These are phyloP conservation scores for Mucor racemosus DNA, from an alignment of 371 early-diverging fungal genomes.

Conservation along the genomic window DNA sequence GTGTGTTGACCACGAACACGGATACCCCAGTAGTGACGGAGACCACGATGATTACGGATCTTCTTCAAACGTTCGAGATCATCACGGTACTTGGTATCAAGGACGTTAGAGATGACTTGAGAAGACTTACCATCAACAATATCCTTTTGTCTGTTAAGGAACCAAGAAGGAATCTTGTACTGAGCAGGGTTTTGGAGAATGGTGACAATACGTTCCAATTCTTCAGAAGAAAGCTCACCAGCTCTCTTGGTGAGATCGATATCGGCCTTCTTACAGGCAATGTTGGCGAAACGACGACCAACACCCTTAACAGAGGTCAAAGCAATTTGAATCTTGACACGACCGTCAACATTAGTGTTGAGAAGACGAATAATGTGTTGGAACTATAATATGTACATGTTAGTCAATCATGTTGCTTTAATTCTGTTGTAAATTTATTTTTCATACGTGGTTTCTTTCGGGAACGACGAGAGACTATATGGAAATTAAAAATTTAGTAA, in stretches of 20 bases:
- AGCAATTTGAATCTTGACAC: conserved; percentile 95
- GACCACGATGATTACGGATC: conserved; percentile 94
- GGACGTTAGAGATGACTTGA: conserved; percentile 94
- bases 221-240: conserved; percentile 96
- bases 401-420: background rate
- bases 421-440: conserved; percentile 31
- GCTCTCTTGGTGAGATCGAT: conserved; percentile 96
- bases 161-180: conserved; percentile 98
- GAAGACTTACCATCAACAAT: conserved; percentile 91
- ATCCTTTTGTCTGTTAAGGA: conserved; percentile 99
- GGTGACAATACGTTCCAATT: conserved; percentile 89
- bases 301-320: conserved; percentile 98
- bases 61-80: conserved; percentile 97
- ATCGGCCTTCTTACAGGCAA: conserved; percentile 98
- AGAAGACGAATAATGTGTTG: conserved; percentile 99
- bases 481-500: conserved; percentile 9
- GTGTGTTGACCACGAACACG: conserved; percentile 97
- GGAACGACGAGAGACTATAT: conserved; percentile 87
- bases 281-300: conserved; percentile 97
- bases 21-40: conserved; percentile 97
- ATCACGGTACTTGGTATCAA: conserved; percentile 97
- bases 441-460: conserved; percentile 66
- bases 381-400: conserved; percentile 53
- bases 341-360: conserved; percentile 99
- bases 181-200: conserved; percentile 93